A percentile compares a stretch with the other conserved stretches of the same genome.
Evolutionary conservation across 2,329 filamentous ascomycete species (phyloP).

Genomic region (Torrubiella hemipterigena): DNA sequence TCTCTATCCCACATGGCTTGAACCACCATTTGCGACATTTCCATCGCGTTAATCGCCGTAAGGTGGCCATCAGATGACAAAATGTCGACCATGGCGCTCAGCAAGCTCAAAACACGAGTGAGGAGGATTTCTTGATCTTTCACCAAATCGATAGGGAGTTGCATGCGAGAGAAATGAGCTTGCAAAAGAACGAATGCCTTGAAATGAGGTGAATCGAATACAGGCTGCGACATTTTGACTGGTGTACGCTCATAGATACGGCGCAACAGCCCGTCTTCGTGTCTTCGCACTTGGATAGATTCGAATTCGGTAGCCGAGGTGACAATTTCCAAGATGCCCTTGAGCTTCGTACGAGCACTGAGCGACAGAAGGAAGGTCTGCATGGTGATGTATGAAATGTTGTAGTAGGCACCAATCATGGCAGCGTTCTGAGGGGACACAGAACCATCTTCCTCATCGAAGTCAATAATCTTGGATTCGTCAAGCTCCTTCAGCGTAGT

Average conservation of each 20-base stretch:
- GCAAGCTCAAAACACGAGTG: slow-evolving; percentile 70
- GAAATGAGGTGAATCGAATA: slow-evolving; percentile 91
- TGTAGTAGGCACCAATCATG: slow-evolving; percentile 98
- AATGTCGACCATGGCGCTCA: slow-evolving; percentile 89
- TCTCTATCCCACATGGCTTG: slow-evolving; percentile 99
- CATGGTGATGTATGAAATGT: slow-evolving; percentile 98
- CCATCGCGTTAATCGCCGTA: slow-evolving; percentile 97
- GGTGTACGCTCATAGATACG: slow-evolving; percentile 91
- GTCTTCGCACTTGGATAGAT: slow-evolving; percentile 81
- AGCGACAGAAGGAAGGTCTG: slow-evolving; percentile 94
- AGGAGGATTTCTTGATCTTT: slow-evolving; percentile 91
- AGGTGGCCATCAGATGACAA: slow-evolving; percentile 90
- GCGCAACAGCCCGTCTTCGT: slow-evolving; percentile 77
- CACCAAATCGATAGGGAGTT: slow-evolving; percentile 84
- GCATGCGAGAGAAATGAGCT: slow-evolving; percentile 95
- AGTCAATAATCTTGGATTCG: slow-evolving; percentile 90
- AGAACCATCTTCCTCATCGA: slow-evolving; percentile 86
- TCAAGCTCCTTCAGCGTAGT: slow-evolving; percentile 79
- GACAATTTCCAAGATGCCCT: slow-evolving; percentile 92
- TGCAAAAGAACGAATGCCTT: slow-evolving; percentile 96
- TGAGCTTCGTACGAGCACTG: slow-evolving; percentile 80
- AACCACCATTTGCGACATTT: slow-evolving; percentile 98
- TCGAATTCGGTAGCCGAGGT: slow-evolving; percentile 97
- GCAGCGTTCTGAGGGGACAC: slow-evolving; percentile 86
- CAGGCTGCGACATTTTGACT: slow-evolving; percentile 83